These are phyloP conservation scores for Sphagnum tenellum DNA, from an alignment of 225 moss, liverwort and hornwort species.

Conservation along the genomic window DNA sequence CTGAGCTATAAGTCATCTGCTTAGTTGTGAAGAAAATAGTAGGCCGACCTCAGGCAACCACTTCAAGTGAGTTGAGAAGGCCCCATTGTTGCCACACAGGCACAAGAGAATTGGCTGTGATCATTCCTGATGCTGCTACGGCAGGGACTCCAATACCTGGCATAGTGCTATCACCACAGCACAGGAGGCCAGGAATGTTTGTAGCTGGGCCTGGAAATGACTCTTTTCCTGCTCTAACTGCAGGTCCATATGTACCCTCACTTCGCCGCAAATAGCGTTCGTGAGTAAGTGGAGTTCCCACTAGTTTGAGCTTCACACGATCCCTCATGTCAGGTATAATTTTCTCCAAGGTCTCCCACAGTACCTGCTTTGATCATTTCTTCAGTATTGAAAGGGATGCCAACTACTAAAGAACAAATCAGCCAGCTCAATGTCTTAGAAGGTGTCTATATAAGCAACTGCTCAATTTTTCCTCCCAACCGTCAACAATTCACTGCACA, in stretches of 20 bases:
- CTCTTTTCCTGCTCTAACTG: conserved; percentile 59
- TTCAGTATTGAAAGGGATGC: too few relatives aligned
- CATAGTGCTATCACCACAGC: conserved; percentile 83
- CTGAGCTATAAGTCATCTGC: too few relatives aligned
- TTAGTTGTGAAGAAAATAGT: too few relatives aligned
- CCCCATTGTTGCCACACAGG: conserved; percentile 74
- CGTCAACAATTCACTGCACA: too few relatives aligned
- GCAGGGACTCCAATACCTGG: conserved; percentile 88
- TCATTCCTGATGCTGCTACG: conserved; percentile 79
- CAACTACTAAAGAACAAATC: too few relatives aligned
- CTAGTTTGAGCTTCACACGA: conserved; percentile 57
- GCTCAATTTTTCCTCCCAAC: too few relatives aligned
- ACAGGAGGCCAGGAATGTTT: conserved; percentile 48
- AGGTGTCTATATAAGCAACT: too few relatives aligned
- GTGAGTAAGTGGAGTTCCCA: conserved; percentile 78
- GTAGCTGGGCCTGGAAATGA: conserved; percentile 60
- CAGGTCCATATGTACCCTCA: conserved; percentile 74
- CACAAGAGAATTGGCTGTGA: conserved; percentile 71
- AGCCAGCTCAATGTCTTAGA: too few relatives aligned
- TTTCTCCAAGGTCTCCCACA: conserved; percentile 67
- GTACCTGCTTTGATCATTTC: conserved; percentile 19
- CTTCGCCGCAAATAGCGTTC: conserved; percentile 66
- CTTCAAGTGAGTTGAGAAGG: conserved; percentile 31
- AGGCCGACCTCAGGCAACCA: conserved; percentile 1
- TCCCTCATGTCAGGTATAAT: conserved; percentile 58